Evolutionary conservation across 208 protist species (phyloP).

Genomic region (Crithidia fasciculata): DNA sequence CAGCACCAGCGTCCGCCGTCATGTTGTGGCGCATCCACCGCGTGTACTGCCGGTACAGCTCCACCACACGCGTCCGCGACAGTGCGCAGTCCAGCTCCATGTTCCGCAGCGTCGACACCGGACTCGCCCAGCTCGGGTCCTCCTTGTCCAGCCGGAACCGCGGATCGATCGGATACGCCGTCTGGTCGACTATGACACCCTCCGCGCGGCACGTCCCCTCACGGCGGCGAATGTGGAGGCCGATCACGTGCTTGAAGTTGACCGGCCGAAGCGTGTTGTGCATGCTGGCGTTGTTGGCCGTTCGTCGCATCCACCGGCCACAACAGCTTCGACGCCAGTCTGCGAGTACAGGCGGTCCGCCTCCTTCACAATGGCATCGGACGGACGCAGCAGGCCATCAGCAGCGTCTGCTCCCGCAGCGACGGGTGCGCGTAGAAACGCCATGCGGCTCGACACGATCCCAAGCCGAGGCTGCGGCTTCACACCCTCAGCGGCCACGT

Average conservation of each 20-base stretch:
- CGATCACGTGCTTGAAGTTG: slow-evolving; percentile 5
- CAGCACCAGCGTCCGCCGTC: neutral
- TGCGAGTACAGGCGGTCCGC: slow-evolving; percentile 11
- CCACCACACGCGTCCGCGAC: neutral
- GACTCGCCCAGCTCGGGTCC: slow-evolving; percentile 8
- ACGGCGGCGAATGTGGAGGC: slow-evolving; percentile 8
- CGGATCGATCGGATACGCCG: neutral
- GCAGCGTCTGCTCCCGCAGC: slow-evolving; percentile 18
- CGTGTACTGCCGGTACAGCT: slow-evolving; percentile 6
- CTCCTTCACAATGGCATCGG: neutral
- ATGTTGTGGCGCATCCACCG: slow-evolving; percentile 2
- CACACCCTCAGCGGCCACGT: neutral
- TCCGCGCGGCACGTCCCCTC: slow-evolving; percentile 1
- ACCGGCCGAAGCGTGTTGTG: neutral
- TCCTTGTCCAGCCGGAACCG: neutral
- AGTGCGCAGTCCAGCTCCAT: slow-evolving; percentile 12
- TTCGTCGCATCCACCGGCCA: neutral
- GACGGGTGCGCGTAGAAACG: slow-evolving; percentile 5
- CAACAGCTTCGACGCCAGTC: neutral
- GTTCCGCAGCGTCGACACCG: neutral
- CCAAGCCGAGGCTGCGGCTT: slow-evolving; percentile 4
- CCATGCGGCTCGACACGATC: slow-evolving; percentile 15
- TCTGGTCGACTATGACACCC: neutral
- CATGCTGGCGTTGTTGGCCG: neutral
- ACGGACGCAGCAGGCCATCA: slow-evolving; percentile 22